Evolutionary conservation across 371 early-diverging fungal species (phyloP), one percentile per base, ranked within the genome.

Genomic region (Chytridiales sp.): DNA sequence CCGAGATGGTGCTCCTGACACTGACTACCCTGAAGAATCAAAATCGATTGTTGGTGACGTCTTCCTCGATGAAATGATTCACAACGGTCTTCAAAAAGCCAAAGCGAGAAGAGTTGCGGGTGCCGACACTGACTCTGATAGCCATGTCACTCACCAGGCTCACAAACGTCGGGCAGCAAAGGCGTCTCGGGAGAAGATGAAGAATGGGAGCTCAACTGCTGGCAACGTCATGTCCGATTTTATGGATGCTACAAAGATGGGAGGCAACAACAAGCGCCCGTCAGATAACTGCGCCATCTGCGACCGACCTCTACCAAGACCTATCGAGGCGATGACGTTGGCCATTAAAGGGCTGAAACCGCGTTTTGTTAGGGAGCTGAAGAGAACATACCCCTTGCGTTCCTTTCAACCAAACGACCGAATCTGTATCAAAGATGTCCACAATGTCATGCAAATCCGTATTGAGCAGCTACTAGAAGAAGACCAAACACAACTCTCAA

Each of bases 381-480:
- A 59, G 53, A 34, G 50, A 19, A 34, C 47, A 29, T 47, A 49
- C 43, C 69, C 69, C 1, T 22, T 40, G 4, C 38, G 52, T 9
- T 15, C 13, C 15, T 44, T 69, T 17, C 57, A 48, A 0, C 39
- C 52, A 1, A 1, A 11, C 4, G 13, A 60, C 3, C 6, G 70
- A 0, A 50, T 72, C 9, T 72, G 73, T 36, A 54, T 60, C 9
- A 56, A 66, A 35, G 69, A 73, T 46, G 21, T 73, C 27, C 48
- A 58, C 17, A 22, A 41, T 11, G 56, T 59, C 1, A 32, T 73
- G 58, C 74, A 73, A 50, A 34, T 44, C 2, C 51, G 74, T 2
- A 69, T 70, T 17, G 74, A 73, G 21, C 22, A 44, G 30, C 51
- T 74, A 54, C 42, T 74, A 3, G 69, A 58, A 24, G 53, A 65